phyloP scores from a whole-genome alignment of 192 early-diverging fungal species.

The Umbelopsis sp. region DNA sequence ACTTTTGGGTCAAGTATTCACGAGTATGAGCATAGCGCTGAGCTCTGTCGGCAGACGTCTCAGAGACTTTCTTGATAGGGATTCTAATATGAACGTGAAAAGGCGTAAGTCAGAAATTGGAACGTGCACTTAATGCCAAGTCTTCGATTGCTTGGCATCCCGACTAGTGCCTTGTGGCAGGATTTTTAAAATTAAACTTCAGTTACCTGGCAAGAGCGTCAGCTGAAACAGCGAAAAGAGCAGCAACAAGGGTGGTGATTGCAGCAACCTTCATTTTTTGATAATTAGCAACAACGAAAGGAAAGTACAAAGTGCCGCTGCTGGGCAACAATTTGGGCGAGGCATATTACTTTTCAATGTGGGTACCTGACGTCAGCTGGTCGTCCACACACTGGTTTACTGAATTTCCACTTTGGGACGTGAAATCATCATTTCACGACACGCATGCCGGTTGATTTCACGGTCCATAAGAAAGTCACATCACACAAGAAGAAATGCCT shows the following conservation, averaged over 20 bases:
- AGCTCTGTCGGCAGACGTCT: slow-evolving; percentile 61
- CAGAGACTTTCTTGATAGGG: slow-evolving; percentile 65
- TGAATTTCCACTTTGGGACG: neutral
- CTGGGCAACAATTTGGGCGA: neutral
- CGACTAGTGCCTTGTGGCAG: neutral
- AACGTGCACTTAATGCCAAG: neutral
- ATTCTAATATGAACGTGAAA: slow-evolving; percentile 35
- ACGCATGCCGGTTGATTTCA: neutral
- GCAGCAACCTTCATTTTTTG: slow-evolving; percentile 12
- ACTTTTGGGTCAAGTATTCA: slow-evolving; percentile 75
- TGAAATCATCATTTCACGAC: neutral
- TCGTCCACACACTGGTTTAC: neutral
- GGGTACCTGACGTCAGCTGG: slow-evolving; percentile 15
- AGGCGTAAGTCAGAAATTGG: slow-evolving; percentile 1
- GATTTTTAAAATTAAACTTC: neutral
- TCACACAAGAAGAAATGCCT: no score
- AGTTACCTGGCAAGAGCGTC: neutral
- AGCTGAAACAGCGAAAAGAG: slow-evolving; percentile 10
- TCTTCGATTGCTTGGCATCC: neutral
- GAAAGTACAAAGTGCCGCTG: slow-evolving; percentile 1
- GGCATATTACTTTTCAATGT: neutral
- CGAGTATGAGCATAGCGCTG: slow-evolving; percentile 66
- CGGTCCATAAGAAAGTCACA: neutral
- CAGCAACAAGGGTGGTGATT: slow-evolving; percentile 15
- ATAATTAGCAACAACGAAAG: neutral